Conservation (phyloP, 495 filamentous ascomycete species). For the Talaromyces trachyspermus region DNA sequence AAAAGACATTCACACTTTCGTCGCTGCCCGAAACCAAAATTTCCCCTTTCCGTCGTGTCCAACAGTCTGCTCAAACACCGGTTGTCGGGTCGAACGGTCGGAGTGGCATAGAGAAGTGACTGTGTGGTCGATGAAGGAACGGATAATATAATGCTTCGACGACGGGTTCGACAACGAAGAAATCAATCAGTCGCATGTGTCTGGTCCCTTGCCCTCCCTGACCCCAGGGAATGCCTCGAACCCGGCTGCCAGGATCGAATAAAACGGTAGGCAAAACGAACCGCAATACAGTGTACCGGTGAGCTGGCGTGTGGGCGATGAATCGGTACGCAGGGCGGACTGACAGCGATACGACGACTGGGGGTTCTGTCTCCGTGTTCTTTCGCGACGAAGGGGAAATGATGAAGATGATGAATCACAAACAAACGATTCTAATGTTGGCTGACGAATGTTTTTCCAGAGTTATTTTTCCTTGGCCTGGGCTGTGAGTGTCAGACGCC, state of each 20-base stretch:
- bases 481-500: conserved; percentile 1
- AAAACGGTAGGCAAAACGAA: too few species aligned
- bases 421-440: background rate
- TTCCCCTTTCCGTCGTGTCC: background rate
- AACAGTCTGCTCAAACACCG: too few species aligned
- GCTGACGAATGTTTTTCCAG: background rate
- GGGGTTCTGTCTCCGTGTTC: too few species aligned
- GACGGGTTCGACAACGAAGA: too few species aligned
- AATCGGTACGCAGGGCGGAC: too few species aligned
- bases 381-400: background rate
- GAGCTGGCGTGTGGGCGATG: too few species aligned
- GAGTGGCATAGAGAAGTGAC: background rate
- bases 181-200: background rate
- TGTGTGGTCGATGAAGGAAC: background rate
- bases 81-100: background rate
- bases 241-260: too few species aligned
- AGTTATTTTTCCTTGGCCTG: background rate
- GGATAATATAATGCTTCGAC: background rate
- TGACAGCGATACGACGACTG: too few species aligned
- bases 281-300: too few species aligned
- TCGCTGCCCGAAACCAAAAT: background rate
- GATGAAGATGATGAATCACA: background rate
- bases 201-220: too few species aligned
- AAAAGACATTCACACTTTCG: background rate
- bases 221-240: too few species aligned